These are phyloP conservation scores for Coccomyxa sp. DNA, from an alignment of 139 green algal species.

Conservation along the genomic window DNA sequence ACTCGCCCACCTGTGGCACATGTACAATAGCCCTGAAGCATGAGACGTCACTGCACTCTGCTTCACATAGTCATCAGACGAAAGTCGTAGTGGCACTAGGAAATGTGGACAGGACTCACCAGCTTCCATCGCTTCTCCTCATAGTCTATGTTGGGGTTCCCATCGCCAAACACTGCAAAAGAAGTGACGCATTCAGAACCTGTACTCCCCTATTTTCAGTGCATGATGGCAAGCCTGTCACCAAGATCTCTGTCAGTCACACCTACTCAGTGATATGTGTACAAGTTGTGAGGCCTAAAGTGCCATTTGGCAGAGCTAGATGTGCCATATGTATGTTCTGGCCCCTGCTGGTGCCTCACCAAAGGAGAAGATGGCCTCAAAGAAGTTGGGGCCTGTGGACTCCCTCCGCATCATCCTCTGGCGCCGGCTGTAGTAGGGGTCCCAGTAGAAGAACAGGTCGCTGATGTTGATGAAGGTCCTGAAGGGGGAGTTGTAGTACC, in stretches of 20 bases:
- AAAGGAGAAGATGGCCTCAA: constrained; percentile 90
- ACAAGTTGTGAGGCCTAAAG: no score
- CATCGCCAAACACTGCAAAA: constrained; percentile 86
- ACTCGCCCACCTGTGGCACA: constrained; percentile 21
- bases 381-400: constrained; percentile 47
- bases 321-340: no score
- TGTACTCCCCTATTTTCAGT: not conserved
- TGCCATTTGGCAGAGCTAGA: no score
- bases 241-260: no score
- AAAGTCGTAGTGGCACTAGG: no score
- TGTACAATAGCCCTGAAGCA: not conserved
- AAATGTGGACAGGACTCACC: no score
- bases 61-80: no score
- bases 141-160: constrained; percentile 83
- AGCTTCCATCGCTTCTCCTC: constrained; percentile 76
- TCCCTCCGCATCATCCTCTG: constrained; percentile 6
- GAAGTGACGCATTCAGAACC: not conserved
- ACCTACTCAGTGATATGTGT: no score
- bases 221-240: not conserved
- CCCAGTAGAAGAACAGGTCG: constrained; percentile 57
- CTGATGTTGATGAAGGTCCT: constrained; percentile 22
- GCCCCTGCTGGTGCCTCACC: no score
- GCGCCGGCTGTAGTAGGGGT: constrained; percentile 64
- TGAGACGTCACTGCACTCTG: no score
- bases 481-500: not conserved